Base-by-base conservation (phyloP, 768 basidiomycete species). In the Termitomyces sp. region DNA sequence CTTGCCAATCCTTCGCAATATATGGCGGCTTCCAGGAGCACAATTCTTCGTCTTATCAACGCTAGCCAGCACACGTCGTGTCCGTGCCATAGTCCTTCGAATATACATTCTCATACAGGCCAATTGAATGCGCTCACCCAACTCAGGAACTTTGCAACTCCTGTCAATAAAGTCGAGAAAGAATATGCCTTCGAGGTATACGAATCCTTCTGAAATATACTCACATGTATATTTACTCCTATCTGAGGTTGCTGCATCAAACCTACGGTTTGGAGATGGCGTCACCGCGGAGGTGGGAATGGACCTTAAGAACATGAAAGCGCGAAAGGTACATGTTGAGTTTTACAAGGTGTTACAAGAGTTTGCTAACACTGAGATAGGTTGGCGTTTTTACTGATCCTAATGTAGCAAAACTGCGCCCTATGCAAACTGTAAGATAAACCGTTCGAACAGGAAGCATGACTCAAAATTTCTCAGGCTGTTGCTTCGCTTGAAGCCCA, bases 361-460 rank as follows among this genome's bases (percentile, higher is more conserved):
- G 44, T 33, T 36, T 57, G 52, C 60, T 36, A 49, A 26, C 10
- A 32, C 28, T n/a, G 46, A n/a, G 30, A 4, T 68, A 97, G 88
- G 91, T 98, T 63, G 96, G 84, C 18, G 91, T 98, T 23, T 96
- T 95, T 70, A 98, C 96, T 4, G 96, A 98, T 67, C 84, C 87
- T 13, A 91, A 88, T 57, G 81, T 98, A 26, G 87, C 85, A 47
- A 86, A 89, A 63, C 79, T 98, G 55, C 81, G 76, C 54, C 91
- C 95, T 4, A 90, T 96, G 85, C 83, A 88, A 70, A 84, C 82
- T 59, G 94, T 93, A 62, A 61, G 86, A 73, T 23, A 55, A 53
- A 33, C 55, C 23, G 43, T 55, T 16, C 36, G 32, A 49, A 43
- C 57, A 16, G 38, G 47, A 55, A 40, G 26, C 28, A 43, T 60